phyloP scores from a whole-genome alignment of 305 asterid species.

The Vinca major region DNA sequence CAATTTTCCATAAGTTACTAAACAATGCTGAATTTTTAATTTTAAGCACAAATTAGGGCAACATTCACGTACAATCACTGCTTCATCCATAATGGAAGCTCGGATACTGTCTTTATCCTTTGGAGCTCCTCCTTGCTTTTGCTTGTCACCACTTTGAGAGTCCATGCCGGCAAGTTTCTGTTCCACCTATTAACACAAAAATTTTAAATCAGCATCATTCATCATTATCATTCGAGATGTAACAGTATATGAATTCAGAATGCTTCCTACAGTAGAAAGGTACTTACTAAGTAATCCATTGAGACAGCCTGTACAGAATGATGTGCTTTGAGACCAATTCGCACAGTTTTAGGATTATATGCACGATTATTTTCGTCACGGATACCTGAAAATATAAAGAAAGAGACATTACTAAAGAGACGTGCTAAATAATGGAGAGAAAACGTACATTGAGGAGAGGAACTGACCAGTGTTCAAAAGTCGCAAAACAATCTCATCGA shows the following conservation, averaged over 20 bases:
- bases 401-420: constrained; percentile 6
- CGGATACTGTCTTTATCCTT: constrained; percentile 81
- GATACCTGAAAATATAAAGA: constrained; percentile 53
- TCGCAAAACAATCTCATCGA: constrained; percentile 91
- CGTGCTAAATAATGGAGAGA: background rate
- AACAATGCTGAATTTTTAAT: constrained; percentile 13
- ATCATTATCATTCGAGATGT: background rate
- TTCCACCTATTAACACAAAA: constrained; percentile 46
- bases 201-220: constrained; percentile 9
- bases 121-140: constrained; percentile 67
- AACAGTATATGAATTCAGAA: background rate
- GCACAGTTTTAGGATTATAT: constrained; percentile 92
- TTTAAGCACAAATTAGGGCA: constrained; percentile 16
- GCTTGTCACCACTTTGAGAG: constrained; percentile 71
- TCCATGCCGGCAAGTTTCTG: constrained; percentile 74
- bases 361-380: constrained; percentile 80
- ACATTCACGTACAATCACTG: constrained; percentile 66
- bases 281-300: constrained; percentile 84
- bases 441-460: background rate
- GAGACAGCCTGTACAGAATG: constrained; percentile 92
- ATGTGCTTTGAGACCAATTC: constrained; percentile 93
- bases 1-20: constrained; percentile 24
- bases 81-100: constrained; percentile 84
- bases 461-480: constrained; percentile 63
- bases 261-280: constrained; percentile 9